phyloP scores from a whole-genome alignment of 768 basidiomycete species.

The Termitomyces sp. region DNA sequence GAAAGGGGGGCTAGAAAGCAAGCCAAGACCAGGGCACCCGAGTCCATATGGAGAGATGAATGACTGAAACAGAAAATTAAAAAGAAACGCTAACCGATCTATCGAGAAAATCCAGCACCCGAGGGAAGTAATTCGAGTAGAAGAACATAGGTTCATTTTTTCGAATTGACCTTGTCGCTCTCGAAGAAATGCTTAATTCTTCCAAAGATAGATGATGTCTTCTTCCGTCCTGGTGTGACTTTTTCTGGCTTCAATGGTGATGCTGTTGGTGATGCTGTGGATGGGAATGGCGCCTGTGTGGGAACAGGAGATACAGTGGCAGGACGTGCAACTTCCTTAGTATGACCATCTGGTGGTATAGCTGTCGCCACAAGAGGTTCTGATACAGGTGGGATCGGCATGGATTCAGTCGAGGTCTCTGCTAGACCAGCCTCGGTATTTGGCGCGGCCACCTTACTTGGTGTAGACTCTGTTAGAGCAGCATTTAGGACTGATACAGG shows the following conservation, averaged over 20 bases:
- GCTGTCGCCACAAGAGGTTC: not conserved
- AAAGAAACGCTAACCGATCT: not conserved
- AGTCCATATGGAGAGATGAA: not conserved
- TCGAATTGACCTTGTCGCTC: constrained; percentile 38
- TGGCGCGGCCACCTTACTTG: not conserved
- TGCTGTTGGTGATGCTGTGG: constrained; percentile 13
- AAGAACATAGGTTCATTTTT: constrained; percentile 4
- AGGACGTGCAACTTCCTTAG: not conserved
- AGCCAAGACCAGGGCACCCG: not conserved
- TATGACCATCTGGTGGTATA: constrained; percentile 1
- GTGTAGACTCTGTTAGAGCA: not conserved
- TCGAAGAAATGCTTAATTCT: constrained; percentile 48
- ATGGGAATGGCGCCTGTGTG: constrained; percentile 20
- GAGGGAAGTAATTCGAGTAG: not conserved
- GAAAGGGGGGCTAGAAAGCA: not conserved
- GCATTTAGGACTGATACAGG: not conserved
- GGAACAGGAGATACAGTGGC: constrained; percentile 1
- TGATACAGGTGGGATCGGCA: not conserved
- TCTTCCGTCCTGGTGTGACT: constrained; percentile 37
- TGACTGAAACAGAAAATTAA: not conserved
- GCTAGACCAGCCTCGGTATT: not conserved
- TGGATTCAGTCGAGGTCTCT: not conserved
- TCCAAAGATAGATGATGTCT: constrained; percentile 46
- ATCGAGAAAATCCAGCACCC: not conserved
- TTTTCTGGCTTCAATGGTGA: constrained; percentile 29